phyloP scores from a whole-genome alignment of 768 basidiomycete species.

The Plicaturopsis crispa region DNA sequence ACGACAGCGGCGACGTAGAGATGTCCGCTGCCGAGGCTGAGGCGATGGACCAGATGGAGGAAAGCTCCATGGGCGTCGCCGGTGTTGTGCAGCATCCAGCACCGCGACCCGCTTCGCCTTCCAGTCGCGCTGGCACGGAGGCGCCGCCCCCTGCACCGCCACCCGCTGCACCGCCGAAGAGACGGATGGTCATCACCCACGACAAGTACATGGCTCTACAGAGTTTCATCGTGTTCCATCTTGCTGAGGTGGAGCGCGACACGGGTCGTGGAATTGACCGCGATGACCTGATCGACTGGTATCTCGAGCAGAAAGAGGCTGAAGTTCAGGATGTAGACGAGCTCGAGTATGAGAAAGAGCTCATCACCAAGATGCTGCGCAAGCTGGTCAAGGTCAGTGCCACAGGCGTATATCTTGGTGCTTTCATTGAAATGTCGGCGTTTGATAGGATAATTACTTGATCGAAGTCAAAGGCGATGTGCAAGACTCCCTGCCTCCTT shows the following conservation, averaged over 20 bases:
- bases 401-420: background rate
- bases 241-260: conserved; percentile 69
- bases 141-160: conserved; percentile 21
- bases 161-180: conserved; percentile 41
- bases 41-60: conserved; percentile 42
- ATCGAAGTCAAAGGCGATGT: conserved; percentile 80
- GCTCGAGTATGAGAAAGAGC: conserved; percentile 83
- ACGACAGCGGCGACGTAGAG: conserved; percentile 52
- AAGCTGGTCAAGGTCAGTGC: conserved; percentile 82
- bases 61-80: conserved; percentile 31
- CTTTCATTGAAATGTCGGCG: conserved; percentile 1
- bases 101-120: conserved; percentile 19
- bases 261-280: conserved; percentile 74
- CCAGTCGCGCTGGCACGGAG: conserved; percentile 28
- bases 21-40: conserved; percentile 59
- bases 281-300: conserved; percentile 95
- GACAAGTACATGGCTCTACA: conserved; percentile 91
- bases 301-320: conserved; percentile 82
- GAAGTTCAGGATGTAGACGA: conserved; percentile 81
- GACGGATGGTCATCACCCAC: conserved; percentile 89
- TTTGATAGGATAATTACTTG: conserved; percentile 69
- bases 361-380: conserved; percentile 81
- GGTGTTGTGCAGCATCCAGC: conserved; percentile 21
- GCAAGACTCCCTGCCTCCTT: conserved; percentile 64
- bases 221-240: conserved; percentile 78